Conservation (phyloP, 352 stramenopile species). For the Pythium folliculosum region DNA sequence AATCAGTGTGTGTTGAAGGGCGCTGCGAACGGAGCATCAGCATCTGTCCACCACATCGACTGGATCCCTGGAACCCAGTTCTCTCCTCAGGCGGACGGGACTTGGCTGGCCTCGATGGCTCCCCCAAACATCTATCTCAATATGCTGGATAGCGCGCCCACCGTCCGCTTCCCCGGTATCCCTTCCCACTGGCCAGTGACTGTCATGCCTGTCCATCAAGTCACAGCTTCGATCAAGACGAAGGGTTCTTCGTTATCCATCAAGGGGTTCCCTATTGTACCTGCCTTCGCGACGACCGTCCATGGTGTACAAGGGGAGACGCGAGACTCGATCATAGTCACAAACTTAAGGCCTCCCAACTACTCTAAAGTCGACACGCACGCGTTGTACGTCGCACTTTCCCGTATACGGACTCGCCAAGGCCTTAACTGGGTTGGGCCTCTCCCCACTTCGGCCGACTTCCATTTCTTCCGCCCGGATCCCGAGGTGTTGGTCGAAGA, state of each 20-base stretch:
- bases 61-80: constrained; percentile 8
- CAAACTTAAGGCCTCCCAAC: constrained; percentile 20
- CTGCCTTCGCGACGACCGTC: constrained; percentile 29
- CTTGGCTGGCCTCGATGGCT: constrained; percentile 1
- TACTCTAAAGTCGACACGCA: constrained; percentile 10
- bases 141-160: neutral
- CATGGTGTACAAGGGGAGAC: constrained; percentile 31
- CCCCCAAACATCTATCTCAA: constrained; percentile 22
- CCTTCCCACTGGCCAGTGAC: constrained; percentile 18
- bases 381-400: constrained; percentile 27
- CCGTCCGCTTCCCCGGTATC: constrained; percentile 12
- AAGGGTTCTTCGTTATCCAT: constrained; percentile 7
- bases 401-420: constrained; percentile 13
- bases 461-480: constrained; percentile 1
- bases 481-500: neutral
- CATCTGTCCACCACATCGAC: constrained; percentile 18
- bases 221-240: neutral
- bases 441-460: neutral
- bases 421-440: constrained; percentile 22
- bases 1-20: constrained; percentile 22
- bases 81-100: constrained; percentile 4
- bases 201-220: constrained; percentile 26
- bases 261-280: constrained; percentile 29
- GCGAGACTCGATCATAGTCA: constrained; percentile 13
- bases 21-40: constrained; percentile 23